Base-by-base conservation (phyloP, 2,329 filamentous ascomycete species). In the Talaromyces sp. region DNA sequence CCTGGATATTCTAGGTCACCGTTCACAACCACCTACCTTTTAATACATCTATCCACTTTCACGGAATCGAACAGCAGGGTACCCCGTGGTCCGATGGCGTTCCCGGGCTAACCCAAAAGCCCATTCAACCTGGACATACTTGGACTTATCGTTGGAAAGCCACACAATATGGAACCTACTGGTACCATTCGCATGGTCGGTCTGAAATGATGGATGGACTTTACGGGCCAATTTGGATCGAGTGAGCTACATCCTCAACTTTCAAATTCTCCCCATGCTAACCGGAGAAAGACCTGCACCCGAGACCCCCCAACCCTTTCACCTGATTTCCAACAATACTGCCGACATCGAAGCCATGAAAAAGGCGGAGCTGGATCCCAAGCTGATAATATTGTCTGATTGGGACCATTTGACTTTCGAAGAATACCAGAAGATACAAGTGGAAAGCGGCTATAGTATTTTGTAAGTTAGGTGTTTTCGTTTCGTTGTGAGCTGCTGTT, bases 71-170 rank as follows among this genome's bases (percentile, higher is more conserved):
- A 27, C 51, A 54, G 17, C n/a, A 36, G 13, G 32, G 32, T n/a
- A 84, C 81, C 0, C 80, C 82, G 0, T 85, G 82, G 82, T 78
- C 82, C 0, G 84, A 86, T 52, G 84, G 84, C 17, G 79, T 83
- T 0, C 80, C 82, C 1, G 83, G 83, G 1, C 65, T 86, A 2
- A 77, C 78, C 0, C 83, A 86, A 60, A 73, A 72, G 4, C 71
- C 78, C 7, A 83, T 86, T 49, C 65, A 72, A 9, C 77, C 82
- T 0, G 79, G 79, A 1, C 65, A 66, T 3, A 74, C 65, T 22
- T 86, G 80, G 62, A 72, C 70, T 1, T 82, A 86, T 60, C 71
- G 72, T 16, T 86, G 81, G 55, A 55, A 49, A 10, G 57, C 52
- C n/a, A 57, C 55, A 10, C 55, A 60, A 37, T 57, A 60, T 50